phyloP scores from a whole-genome alignment of 2,329 filamentous ascomycete species.

The Pseudocercospora ulei region DNA sequence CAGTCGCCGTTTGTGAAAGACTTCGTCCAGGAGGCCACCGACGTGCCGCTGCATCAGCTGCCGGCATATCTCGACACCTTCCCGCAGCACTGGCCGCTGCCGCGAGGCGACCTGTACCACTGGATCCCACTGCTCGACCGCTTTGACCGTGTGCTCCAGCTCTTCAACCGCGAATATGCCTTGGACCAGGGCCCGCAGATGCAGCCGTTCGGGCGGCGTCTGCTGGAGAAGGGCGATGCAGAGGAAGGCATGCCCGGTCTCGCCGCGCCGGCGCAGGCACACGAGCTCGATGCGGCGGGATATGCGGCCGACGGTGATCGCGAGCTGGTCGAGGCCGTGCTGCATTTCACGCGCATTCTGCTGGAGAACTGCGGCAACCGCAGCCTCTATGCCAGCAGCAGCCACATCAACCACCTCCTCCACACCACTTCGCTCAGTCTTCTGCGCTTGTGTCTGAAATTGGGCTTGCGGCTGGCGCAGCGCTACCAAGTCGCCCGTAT shows the following conservation, averaged over 20 bases:
- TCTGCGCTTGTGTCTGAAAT: slow-evolving; percentile 65
- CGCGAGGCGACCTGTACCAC: slow-evolving; percentile 90
- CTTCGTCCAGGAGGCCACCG: slow-evolving; percentile 63
- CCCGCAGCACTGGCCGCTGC: slow-evolving; percentile 86
- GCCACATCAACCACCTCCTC: slow-evolving; percentile 76
- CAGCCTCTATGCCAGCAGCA: slow-evolving; percentile 89
- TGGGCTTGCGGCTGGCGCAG: slow-evolving; percentile 78
- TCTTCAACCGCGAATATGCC: slow-evolving; percentile 69
- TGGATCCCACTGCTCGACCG: slow-evolving; percentile 93
- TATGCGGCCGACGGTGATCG: slow-evolving; percentile 68
- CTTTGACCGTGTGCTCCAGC: slow-evolving; percentile 79
- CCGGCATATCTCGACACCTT: slow-evolving; percentile 68
- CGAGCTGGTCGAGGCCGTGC: slow-evolving; percentile 65
- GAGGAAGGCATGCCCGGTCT: slow-evolving; percentile 36
- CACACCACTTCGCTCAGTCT: slow-evolving; percentile 76
- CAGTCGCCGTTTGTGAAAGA: slow-evolving; percentile 76
- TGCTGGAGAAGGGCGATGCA: slow-evolving; percentile 53
- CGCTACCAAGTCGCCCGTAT: slow-evolving; percentile 85
- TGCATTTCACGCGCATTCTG: slow-evolving; percentile 77
- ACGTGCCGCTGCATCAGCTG: slow-evolving; percentile 62
- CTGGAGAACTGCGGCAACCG: slow-evolving; percentile 93
- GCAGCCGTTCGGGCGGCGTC: slow-evolving; percentile 58
- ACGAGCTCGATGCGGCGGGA: slow-evolving; percentile 39
- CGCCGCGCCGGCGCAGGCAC: slow-evolving; percentile 24
- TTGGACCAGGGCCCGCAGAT: slow-evolving; percentile 71